These are phyloP conservation scores for Chaetomium cochliodes DNA, from an alignment of 495 filamentous ascomycete genomes.

Conservation along the genomic window DNA sequence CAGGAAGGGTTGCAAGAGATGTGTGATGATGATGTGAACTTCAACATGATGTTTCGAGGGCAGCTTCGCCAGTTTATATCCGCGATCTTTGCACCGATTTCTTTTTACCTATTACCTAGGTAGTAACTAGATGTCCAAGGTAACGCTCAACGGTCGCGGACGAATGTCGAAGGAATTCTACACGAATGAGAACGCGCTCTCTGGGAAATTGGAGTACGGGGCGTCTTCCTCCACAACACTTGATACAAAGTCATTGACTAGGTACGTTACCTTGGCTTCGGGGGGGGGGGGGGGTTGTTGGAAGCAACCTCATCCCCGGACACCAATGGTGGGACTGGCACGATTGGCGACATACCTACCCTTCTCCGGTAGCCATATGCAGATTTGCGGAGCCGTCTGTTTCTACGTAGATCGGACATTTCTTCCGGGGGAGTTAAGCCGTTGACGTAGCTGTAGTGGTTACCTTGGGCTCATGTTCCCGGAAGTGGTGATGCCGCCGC, in stretches of 20 bases:
- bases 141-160: background rate
- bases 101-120: too few relatives aligned
- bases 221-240: background rate
- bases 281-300: too few relatives aligned
- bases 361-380: background rate
- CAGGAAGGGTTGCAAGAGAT: background rate
- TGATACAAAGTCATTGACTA: background rate
- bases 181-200: constrained; percentile 10
- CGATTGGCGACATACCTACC: too few relatives aligned
- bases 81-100: background rate
- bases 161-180: constrained; percentile 2
- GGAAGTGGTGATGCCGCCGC: constrained; percentile 5
- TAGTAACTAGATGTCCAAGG: too few relatives aligned
- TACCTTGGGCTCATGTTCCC: background rate
- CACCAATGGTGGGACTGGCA: constrained; percentile 2
- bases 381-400: background rate
- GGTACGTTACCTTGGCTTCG: background rate
- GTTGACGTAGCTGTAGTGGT: background rate
- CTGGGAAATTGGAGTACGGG: background rate
- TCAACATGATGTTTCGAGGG: background rate
- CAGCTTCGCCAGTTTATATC: background rate
- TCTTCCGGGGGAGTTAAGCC: background rate
- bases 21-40: background rate
- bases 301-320: background rate
- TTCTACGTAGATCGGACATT: background rate